phyloP scores from a whole-genome alignment of 768 basidiomycete genomes.

The Xerocomus brunneocitrinus region DNA sequence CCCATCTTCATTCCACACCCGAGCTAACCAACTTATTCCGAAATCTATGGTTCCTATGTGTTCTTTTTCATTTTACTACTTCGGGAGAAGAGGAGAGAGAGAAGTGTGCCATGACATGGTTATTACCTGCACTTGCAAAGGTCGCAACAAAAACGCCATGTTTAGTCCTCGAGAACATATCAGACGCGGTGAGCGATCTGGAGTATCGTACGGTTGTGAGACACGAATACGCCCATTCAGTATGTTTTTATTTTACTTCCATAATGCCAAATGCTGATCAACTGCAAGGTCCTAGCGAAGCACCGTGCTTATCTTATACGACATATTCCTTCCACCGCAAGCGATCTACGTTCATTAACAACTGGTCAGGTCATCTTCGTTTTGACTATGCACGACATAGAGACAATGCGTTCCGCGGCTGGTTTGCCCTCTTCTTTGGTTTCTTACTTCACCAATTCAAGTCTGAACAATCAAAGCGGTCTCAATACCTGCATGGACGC shows the following conservation, averaged over 20 bases:
- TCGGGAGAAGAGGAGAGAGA: conserved; percentile 40
- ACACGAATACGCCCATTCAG: conserved; percentile 76
- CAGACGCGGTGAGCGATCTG: conserved; percentile 81
- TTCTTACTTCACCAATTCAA: conserved; percentile 83
- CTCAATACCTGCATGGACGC: conserved; percentile 79
- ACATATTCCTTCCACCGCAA: conserved; percentile 58
- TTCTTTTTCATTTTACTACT: conserved; percentile 74
- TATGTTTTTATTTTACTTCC: conserved; percentile 31
- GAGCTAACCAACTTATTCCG: conserved; percentile 76
- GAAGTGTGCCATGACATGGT: conserved; percentile 71
- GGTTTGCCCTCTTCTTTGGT: conserved; percentile 80
- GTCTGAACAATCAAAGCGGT: conserved; percentile 65
- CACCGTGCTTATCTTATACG: conserved; percentile 63
- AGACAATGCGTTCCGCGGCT: conserved; percentile 75
- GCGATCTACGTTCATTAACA: conserved; percentile 70
- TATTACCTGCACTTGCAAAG: conserved; percentile 65
- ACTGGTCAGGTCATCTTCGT: conserved; percentile 85
- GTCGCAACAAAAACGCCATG: conserved; percentile 86
- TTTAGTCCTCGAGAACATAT: conserved; percentile 75
- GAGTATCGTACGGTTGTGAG: conserved; percentile 91
- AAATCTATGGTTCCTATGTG: conserved; percentile 91
- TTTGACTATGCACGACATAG: conserved; percentile 81
- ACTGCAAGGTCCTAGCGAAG: conserved; percentile 57
- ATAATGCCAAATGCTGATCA: conserved; percentile 2
- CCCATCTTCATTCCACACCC: conserved; percentile 49